Base-by-base conservation (phyloP, 129 eudicot genomes). In the Pseudognaphalium luteoalbum region DNA sequence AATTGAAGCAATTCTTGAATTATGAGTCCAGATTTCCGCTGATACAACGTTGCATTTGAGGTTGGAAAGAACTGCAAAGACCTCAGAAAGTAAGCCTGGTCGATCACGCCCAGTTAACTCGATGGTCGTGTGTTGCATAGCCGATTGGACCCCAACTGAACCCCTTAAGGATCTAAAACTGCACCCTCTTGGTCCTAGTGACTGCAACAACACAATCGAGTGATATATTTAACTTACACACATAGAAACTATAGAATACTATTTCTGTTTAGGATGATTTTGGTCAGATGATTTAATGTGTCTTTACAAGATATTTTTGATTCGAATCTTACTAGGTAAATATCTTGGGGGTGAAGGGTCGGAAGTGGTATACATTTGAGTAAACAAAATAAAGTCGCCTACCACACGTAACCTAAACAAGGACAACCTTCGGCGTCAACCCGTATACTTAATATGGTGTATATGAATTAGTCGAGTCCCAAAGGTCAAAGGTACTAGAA, bases 21-120 rank as follows among this genome's bases (percentile, higher is more conserved):
- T 92, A 75, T 92, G 96, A 28, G 97, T 92, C 97, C 97, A 92
- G 20, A 92, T 91, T 80, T 92, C 96, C 0, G 97, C 91, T 6
- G 91, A 86, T 17, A 82, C 96, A 51, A 92, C 83, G 16, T 89
- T 92, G 74, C 96, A 92, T 70, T 92, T 86, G 8, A 84, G 88
- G 82, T 89, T 84, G 0, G 87, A 51, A 21, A 92, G 97, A 73
- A 92, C 87, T 0, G 97, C 96, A 77, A 92, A 92, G 3, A 92
- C 77, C 86, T 92, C 97, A 0, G 97, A 92, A 4, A 92, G 91
- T 79, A 92, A 81, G 28, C 97, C 97, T 2, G 96, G 96, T 5
- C 97, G 74, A 76, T 92, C 97, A 67, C 80, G 71, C 78, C 97
- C 96, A 4, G 89, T 87, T 70, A 92, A 78, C 82, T 92, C 97